Conservation (phyloP, 345 rosid species). For the Hibiscus mutabilis region DNA sequence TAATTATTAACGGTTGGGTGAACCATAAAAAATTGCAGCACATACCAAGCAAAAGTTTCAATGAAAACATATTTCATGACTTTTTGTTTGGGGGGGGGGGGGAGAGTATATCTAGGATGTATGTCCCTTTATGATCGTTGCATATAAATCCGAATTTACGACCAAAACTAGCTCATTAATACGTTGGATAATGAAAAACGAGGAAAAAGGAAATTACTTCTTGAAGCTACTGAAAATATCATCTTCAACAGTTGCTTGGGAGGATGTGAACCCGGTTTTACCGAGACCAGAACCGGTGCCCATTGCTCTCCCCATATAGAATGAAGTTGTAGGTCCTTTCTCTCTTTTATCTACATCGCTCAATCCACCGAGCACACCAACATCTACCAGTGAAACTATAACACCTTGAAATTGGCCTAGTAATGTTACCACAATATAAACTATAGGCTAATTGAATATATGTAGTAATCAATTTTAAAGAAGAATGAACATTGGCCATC, state of each 20-base stretch:
- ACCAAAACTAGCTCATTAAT: slow-evolving; percentile 11
- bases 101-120: too few relatives aligned
- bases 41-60: too few relatives aligned
- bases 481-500: too few relatives aligned
- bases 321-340: slow-evolving; percentile 52
- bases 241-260: slow-evolving; percentile 37
- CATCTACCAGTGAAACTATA: slow-evolving; percentile 73
- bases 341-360: slow-evolving; percentile 51
- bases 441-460: too few relatives aligned
- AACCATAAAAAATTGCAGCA: too few relatives aligned
- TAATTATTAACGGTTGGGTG: too few relatives aligned
- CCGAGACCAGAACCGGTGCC: slow-evolving; percentile 74
- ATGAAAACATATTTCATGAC: too few relatives aligned
- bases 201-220: slow-evolving; percentile 30
- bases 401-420: too few relatives aligned
- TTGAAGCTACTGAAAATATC: slow-evolving; percentile 64
- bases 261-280: slow-evolving; percentile 43
- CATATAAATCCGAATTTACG: background rate
- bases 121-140: background rate
- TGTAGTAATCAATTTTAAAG: too few relatives aligned
- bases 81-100: too few relatives aligned
- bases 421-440: too few relatives aligned
- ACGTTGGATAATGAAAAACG: background rate
- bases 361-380: slow-evolving; percentile 75
- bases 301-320: slow-evolving; percentile 89